Evolutionary conservation across 768 basidiomycete species (phyloP).

Genomic region (Suillus subalutaceus): DNA sequence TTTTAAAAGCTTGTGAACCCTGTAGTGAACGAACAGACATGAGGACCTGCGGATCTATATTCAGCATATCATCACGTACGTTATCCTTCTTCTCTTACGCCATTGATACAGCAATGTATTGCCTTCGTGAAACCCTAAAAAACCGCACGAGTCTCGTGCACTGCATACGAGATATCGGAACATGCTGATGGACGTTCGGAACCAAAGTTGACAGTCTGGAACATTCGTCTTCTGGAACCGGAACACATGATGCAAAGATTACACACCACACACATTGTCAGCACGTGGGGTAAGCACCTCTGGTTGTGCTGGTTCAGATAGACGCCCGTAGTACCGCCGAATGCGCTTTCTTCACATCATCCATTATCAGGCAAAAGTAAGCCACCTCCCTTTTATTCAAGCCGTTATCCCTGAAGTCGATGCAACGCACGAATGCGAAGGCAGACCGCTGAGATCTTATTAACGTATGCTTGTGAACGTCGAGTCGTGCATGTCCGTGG

Average conservation of each 20-base stretch:
- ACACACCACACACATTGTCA: not conserved
- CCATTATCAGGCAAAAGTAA: not conserved
- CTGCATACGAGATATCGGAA: not conserved
- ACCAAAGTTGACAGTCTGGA: not conserved
- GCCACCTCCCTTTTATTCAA: not conserved
- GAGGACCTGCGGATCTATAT: not conserved
- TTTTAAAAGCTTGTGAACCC: not conserved
- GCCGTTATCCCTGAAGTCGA: not conserved
- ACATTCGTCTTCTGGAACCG: not conserved
- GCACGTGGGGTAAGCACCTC: not conserved
- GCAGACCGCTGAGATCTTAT: conserved; percentile 77
- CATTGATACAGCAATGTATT: conserved; percentile 1
- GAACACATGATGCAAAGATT: not conserved
- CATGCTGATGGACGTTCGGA: not conserved
- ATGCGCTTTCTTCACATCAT: not conserved
- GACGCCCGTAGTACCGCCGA: not conserved
- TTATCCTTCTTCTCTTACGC: not conserved
- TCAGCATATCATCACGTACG: not conserved
- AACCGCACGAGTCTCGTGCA: not conserved
- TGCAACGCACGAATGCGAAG: conserved; percentile 62
- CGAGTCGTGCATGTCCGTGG: conserved; percentile 70
- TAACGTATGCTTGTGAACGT: conserved; percentile 86
- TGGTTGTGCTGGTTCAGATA: not conserved
- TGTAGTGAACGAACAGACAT: not conserved
- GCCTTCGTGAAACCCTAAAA: not conserved